These are phyloP conservation scores for Metschnikowia dekortorum DNA, from an alignment of 805 yeast genomes.

Conservation along the genomic window DNA sequence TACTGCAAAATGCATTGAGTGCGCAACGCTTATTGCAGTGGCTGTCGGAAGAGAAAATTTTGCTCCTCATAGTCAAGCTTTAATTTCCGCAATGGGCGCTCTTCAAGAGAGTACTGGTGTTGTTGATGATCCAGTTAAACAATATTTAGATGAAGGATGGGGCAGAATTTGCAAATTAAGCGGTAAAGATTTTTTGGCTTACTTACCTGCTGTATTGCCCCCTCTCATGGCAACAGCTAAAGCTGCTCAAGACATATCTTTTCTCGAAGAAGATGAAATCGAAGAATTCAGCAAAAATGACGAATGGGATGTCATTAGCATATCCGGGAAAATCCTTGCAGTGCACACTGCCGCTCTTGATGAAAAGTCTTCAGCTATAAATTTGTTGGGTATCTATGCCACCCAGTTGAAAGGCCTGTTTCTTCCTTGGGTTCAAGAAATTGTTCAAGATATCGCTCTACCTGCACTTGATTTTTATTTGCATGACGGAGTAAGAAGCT, in stretches of 20 bases:
- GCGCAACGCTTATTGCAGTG: conserved; percentile 87
- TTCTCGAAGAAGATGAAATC: conserved; percentile 84
- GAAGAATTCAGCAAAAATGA: conserved; percentile 79
- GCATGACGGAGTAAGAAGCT: conserved; percentile 90
- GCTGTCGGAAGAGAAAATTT: conserved; percentile 95
- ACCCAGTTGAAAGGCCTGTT: conserved; percentile 77
- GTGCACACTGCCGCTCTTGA: conserved; percentile 92
- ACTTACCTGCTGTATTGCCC: conserved; percentile 79
- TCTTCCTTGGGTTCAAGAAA: conserved; percentile 75
- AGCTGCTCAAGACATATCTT: conserved; percentile 82
- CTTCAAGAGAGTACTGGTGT: conserved; percentile 59
- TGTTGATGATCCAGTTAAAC: conserved; percentile 83
- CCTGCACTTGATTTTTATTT: conserved; percentile 89
- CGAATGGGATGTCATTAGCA: conserved; percentile 91
- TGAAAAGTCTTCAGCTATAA: conserved; percentile 91
- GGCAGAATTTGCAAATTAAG: conserved; percentile 84
- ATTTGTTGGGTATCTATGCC: conserved; percentile 78
- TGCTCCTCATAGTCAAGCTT: conserved; percentile 64
- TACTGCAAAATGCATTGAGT: conserved; percentile 92
- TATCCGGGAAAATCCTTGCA: conserved; percentile 90
- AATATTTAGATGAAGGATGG: conserved; percentile 93
- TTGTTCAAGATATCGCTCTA: conserved; percentile 70
- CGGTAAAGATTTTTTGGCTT: conserved; percentile 82
- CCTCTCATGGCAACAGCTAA: conserved; percentile 83
- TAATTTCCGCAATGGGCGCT: conserved; percentile 64